Evolutionary conservation across 106 monocot genomes (phyloP).

Genomic region (Allium cepa): DNA sequence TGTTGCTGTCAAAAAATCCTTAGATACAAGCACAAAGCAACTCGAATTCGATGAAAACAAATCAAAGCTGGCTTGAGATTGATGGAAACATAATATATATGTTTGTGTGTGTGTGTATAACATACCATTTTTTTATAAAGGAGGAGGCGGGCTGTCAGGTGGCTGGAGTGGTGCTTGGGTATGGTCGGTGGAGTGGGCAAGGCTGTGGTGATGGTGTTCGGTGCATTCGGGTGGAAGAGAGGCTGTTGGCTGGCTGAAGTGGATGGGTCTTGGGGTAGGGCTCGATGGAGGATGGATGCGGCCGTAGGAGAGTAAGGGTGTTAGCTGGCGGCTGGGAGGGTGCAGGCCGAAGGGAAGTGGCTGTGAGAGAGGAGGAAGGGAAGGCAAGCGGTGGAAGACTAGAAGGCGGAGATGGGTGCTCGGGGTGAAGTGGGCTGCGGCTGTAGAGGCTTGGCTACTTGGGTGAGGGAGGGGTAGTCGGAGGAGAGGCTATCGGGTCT

Average conservation of each 20-base stretch:
- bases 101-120: too few species aligned
- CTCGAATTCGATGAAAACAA: too few species aligned
- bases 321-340: background rate
- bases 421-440: background rate
- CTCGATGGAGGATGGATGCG: background rate
- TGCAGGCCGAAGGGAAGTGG: background rate
- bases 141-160: background rate
- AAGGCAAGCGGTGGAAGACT: background rate
- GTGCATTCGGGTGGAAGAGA: background rate
- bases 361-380: background rate
- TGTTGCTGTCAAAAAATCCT: too few species aligned
- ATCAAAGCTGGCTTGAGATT: too few species aligned
- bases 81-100: too few species aligned
- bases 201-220: too few species aligned
- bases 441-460: too few species aligned
- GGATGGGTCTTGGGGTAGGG: background rate
- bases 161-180: background rate
- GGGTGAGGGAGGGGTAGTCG: background rate
- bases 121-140: too few species aligned
- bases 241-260: background rate
- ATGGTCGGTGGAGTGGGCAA: too few species aligned
- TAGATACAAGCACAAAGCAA: too few species aligned
- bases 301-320: background rate
- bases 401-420: too few species aligned
- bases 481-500: background rate